These are phyloP conservation scores for Globisporangium polare DNA, from an alignment of 352 stramenopile genomes.

Conservation along the genomic window DNA sequence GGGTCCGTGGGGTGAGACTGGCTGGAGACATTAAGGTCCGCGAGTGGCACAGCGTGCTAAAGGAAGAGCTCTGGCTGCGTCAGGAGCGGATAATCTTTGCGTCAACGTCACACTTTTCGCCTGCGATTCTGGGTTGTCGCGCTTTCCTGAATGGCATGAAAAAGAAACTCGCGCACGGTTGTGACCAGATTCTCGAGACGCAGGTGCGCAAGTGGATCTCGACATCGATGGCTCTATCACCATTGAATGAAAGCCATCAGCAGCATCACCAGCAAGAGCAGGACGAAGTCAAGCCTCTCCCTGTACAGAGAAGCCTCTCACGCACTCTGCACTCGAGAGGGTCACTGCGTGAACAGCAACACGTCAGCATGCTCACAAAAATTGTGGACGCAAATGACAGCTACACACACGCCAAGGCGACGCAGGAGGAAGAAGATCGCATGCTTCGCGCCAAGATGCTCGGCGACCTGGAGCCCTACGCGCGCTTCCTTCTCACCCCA, in stretches of 20 bases:
- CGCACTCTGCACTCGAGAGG: conserved; percentile 6
- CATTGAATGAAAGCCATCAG: not conserved
- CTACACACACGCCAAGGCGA: not conserved
- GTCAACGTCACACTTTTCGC: conserved; percentile 36
- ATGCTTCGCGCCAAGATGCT: conserved; percentile 9
- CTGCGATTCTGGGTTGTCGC: conserved; percentile 36
- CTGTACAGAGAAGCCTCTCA: not conserved
- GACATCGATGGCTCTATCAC: not conserved
- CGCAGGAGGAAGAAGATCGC: conserved; percentile 16
- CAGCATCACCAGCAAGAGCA: conserved; percentile 1
- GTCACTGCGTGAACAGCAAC: conserved; percentile 1
- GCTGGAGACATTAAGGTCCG: conserved; percentile 32
- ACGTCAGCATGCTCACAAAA: conserved; percentile 9
- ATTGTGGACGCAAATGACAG: not conserved
- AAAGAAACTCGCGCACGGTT: conserved; percentile 22
- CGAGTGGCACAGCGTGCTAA: conserved; percentile 54
- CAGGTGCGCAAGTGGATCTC: conserved; percentile 13
- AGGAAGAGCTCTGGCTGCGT: conserved; percentile 57
- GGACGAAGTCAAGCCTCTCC: not conserved
- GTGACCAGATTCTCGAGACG: conserved; percentile 24
- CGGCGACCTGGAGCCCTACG: conserved; percentile 49
- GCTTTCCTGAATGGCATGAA: conserved; percentile 66
- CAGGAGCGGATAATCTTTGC: conserved; percentile 50
- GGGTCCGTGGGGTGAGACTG: conserved; percentile 24
- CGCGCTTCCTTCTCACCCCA: conserved; percentile 37